phyloP scores from a whole-genome alignment of 768 basidiomycete genomes.

The Leccinum subgranulosum region DNA sequence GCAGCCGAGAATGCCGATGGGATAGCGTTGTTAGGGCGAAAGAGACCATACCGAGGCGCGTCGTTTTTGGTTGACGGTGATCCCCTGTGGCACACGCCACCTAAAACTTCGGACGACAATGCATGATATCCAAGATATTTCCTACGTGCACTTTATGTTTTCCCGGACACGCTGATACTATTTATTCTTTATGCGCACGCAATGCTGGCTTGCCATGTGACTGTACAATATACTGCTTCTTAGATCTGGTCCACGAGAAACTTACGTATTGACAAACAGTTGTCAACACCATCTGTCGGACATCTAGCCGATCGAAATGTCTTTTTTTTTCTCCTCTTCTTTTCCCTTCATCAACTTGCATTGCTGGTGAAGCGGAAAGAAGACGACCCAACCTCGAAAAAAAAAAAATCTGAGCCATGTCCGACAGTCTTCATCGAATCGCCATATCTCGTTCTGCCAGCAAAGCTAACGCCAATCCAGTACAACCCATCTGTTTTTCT shows the following conservation, averaged over 20 bases:
- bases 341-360: conserved; percentile 49
- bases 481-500: conserved; percentile 35
- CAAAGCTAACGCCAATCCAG: conserved; percentile 31
- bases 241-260: too few species aligned
- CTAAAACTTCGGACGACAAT: background rate
- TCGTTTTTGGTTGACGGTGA: conserved; percentile 3
- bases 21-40: conserved; percentile 13
- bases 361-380: conserved; percentile 47
- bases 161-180: too few species aligned
- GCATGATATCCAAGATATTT: background rate
- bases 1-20: conserved; percentile 7
- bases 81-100: background rate
- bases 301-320: conserved; percentile 3
- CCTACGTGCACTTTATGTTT: background rate
- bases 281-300: conserved; percentile 16
- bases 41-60: conserved; percentile 2
- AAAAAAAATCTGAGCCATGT: conserved; percentile 11
- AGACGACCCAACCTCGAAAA: conserved; percentile 26
- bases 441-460: conserved; percentile 44
- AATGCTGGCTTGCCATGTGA: background rate
- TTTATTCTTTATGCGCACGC: background rate
- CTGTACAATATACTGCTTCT: background rate
- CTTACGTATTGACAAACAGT: conserved; percentile 16
- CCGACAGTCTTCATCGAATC: conserved; percentile 35
- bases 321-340: conserved; percentile 33